Conservation (phyloP, 441 rosid genomes). For the Populus hybrid region DNA sequence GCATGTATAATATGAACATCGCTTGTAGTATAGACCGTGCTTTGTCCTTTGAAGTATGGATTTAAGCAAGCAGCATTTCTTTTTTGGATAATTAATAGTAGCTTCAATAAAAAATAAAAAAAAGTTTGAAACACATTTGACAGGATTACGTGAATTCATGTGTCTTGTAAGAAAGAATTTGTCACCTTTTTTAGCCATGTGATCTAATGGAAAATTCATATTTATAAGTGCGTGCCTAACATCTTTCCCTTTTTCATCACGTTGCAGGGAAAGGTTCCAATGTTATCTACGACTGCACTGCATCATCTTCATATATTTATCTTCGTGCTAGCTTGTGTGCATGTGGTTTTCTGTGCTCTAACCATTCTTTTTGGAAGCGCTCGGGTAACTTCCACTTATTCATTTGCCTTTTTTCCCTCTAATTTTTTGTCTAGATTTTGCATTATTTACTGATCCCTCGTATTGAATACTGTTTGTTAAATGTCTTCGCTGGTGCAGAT, state of each 20-base stretch:
- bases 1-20: not conserved
- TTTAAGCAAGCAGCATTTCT: not conserved
- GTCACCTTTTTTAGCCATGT: not conserved
- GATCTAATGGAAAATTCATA: not conserved
- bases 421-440: not conserved
- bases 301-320: conserved; percentile 87
- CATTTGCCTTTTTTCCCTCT: conserved; percentile 2
- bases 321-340: conserved; percentile 75
- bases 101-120: not conserved
- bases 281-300: conserved; percentile 62
- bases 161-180: not conserved
- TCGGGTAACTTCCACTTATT: conserved; percentile 41
- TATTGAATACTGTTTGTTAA: not conserved
- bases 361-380: conserved; percentile 76
- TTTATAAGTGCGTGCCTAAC: not conserved
- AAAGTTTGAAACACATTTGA: not conserved
- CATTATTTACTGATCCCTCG: conserved; percentile 3
- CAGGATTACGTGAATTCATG: not conserved
- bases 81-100: too few relatives aligned
- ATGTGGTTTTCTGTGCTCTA: conserved; percentile 63
- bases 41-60: not conserved
- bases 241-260: not conserved
- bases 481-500: conserved; percentile 36
- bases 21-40: not conserved
- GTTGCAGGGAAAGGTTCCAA: conserved; percentile 66